phyloP scores from a whole-genome alignment of 768 basidiomycete species.

The Lepiota brunneoincarnata region DNA sequence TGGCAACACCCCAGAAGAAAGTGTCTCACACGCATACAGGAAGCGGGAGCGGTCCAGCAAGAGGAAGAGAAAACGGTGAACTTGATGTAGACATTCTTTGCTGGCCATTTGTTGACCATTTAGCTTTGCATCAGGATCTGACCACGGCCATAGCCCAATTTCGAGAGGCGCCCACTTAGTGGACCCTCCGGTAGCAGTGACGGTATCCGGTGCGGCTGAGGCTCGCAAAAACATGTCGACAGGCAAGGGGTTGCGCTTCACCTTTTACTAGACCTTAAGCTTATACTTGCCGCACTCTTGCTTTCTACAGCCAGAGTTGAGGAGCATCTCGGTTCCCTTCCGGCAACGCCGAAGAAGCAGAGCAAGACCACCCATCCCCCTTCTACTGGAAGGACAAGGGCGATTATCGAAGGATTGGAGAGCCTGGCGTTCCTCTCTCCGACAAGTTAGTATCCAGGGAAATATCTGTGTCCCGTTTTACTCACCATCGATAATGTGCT shows the following conservation, averaged over 20 bases:
- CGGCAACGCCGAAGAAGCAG: background rate
- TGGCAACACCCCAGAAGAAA: background rate
- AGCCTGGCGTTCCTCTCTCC: background rate
- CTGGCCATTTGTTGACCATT: background rate
- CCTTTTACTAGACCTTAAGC: background rate
- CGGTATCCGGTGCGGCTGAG: background rate
- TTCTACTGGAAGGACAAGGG: background rate
- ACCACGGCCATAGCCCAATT: background rate
- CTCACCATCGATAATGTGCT: background rate
- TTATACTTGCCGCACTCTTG: background rate
- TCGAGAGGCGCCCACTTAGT: background rate
- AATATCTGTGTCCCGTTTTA: background rate
- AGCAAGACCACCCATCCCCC: background rate
- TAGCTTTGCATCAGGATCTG: background rate
- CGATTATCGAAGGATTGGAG: background rate
- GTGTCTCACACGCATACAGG: background rate
- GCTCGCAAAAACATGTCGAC: background rate
- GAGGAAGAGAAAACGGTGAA: background rate
- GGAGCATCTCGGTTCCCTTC: background rate
- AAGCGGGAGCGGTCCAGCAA: background rate
- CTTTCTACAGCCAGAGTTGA: background rate
- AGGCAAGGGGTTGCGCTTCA: background rate
- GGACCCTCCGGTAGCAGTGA: background rate
- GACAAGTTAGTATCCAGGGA: too few species aligned
- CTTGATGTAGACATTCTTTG: background rate